Base-by-base conservation (phyloP, 164 flowering plant species). In the Annona squamosa region DNA sequence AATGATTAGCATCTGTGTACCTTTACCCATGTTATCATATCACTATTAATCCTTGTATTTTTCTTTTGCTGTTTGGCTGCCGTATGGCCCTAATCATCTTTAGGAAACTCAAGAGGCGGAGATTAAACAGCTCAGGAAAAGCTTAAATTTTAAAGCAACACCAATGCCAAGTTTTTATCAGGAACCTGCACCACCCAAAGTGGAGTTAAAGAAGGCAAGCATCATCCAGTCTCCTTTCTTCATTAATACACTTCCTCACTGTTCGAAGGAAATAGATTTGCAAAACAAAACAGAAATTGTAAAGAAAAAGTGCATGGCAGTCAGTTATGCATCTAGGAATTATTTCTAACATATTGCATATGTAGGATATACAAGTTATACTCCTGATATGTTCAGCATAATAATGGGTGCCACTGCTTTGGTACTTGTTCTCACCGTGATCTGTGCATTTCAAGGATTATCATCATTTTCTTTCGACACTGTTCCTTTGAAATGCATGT, bases 151-250 rank as follows among this genome's bases (percentile, higher is more conserved):
- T 76, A 94, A 91, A 83, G 99, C 99, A 44, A 90, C 91, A 37
- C 99, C 99, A 3, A 87, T 94, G 97, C 99, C 99, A 48, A 92
- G 83, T 80, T 94, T 94, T 79, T 94, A 94, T 77, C 95, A 89
- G 81, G 98, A 94, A 79, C 95, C 97, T 69, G 78, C 90, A 57
- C 97, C 98, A 66, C 86, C 93, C 16, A 92, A 91, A 81, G 79
- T 78, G 65, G 97, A 91, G 71, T 71, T 92, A 59, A 94, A 91
- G 86, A 94, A 92, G 98, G 99, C 89, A 79, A 64, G 73, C 26
- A 52, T 41, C n/a, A 42, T 59, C 48, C 45, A 3, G 16, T 16
- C 7, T 2, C 12, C 37, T 63, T 26, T 26, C 37, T 26, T 2
- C 48, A 66, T 42, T 26, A 16, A 44, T 66, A 37, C 44, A 64